Evolutionary conservation across 1,284 basidiomycete genomes (phyloP).

Genomic region (Psilocybe mexicana): DNA sequence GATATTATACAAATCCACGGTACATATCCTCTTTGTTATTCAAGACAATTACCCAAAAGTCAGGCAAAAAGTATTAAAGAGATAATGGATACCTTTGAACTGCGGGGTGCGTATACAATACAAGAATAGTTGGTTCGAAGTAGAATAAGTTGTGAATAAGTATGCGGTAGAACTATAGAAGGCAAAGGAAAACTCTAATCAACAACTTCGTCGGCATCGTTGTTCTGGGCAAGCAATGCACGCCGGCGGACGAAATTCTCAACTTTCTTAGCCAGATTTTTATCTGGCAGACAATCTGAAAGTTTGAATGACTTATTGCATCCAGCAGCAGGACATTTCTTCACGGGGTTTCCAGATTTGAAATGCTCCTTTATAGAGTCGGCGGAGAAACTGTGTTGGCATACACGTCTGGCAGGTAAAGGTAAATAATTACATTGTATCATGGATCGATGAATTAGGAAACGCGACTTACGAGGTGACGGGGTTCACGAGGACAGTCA

Average conservation of each 20-base stretch:
- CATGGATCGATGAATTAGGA: conserved; percentile 6
- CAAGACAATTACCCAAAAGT: too few relatives aligned
- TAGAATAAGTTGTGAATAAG: too few relatives aligned
- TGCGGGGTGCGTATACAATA: too few relatives aligned
- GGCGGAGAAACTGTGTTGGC: conserved; percentile 73
- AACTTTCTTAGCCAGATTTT: conserved; percentile 60
- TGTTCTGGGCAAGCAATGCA: conserved; percentile 47
- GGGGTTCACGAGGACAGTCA: conserved; percentile 65
- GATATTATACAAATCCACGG: too few relatives aligned
- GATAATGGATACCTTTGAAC: too few relatives aligned
- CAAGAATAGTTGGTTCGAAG: too few relatives aligned
- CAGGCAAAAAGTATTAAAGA: too few relatives aligned
- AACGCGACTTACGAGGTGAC: conserved; percentile 64
- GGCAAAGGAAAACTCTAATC: conserved; percentile 34
- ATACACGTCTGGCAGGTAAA: conserved; percentile 47
- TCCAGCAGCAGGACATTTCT: conserved; percentile 69
- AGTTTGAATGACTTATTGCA: conserved; percentile 60
- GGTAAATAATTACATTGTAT: not conserved
- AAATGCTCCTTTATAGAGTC: conserved; percentile 62
- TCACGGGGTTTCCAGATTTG: conserved; percentile 31
- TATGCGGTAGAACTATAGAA: not conserved
- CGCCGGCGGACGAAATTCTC: conserved; percentile 54
- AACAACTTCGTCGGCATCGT: conserved; percentile 63
- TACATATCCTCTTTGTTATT: too few relatives aligned
- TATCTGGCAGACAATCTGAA: conserved; percentile 52